These are phyloP conservation scores for Carex myosuroides DNA, from an alignment of 176 grass and related monocot genomes.

Conservation along the genomic window DNA sequence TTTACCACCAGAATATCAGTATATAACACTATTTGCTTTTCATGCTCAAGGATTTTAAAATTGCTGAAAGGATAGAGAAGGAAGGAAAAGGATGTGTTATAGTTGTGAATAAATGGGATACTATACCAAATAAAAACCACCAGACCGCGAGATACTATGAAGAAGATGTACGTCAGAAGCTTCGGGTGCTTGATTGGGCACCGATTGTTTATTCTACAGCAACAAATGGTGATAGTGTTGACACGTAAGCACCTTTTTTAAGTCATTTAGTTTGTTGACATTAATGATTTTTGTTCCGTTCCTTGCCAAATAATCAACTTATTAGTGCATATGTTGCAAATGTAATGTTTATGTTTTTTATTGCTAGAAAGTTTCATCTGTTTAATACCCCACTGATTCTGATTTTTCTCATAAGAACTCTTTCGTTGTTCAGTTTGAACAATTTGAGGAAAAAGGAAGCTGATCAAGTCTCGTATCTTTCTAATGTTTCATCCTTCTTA, in stretches of 20 bases:
- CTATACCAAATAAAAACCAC: constrained; percentile 97
- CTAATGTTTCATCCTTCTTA: background rate
- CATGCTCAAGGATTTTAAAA: constrained; percentile 65
- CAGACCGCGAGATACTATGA: constrained; percentile 81
- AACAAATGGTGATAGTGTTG: constrained; percentile 58
- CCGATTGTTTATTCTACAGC: constrained; percentile 90
- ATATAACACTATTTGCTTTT: constrained; percentile 3
- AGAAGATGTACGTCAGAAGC: constrained; percentile 89
- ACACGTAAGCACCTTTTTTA: constrained; percentile 54
- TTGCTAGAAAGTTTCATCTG: background rate
- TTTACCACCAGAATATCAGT: background rate
- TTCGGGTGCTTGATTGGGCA: constrained; percentile 80
- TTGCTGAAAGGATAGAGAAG: constrained; percentile 90
- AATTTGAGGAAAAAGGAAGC: background rate
- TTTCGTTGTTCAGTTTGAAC: background rate
- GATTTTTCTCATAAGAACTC: background rate
- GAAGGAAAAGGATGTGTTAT: constrained; percentile 93
- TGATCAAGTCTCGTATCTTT: background rate
- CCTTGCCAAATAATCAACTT: background rate
- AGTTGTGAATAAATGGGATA: constrained; percentile 99
- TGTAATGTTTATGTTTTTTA: background rate
- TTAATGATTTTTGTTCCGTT: background rate
- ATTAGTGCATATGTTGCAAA: background rate
- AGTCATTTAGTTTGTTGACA: background rate
- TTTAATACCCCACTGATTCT: background rate